Base-by-base conservation (phyloP, 768 basidiomycete genomes). In the Paxillus rubicundulus region DNA sequence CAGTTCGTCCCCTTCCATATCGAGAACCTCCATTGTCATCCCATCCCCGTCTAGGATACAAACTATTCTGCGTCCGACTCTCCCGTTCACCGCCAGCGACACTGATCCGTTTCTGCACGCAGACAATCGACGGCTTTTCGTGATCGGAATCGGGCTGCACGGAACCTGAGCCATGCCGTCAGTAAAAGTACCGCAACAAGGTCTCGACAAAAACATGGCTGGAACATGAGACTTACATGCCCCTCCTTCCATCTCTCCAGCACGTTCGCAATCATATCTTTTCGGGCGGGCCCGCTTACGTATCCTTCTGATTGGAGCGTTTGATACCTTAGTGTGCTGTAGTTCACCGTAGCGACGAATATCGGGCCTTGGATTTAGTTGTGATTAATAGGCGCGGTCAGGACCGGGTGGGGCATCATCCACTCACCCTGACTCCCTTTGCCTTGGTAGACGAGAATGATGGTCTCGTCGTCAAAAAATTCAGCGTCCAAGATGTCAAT, bases 381-480 rank as follows among this genome's bases (percentile, higher is more conserved):
- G 28, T 63, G 66, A 70, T 76, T 56, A 73, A 68, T 59, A 70
- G 44, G 48, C 24, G 13, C 55, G 45, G 17, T 18, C 42, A 13
- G 38, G 50, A 24, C 32, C 49, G 48, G 12, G 65, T 61, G 55
- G 62, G 61, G 62, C 53, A 21, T 54, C 51, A 38, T 30, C 42
- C 40, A 49, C 82, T 72, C 66, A 86, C 86, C 78, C 63, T 74
- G 64, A 50, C 64, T 67, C 53, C 69, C 71, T 51, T 72, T 72
- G 64, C 69, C 67, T 67, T 78, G 81, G 71, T 81, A 86, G 54
- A 88, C 77, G 56, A 89, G 73, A 58, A 89, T 76, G 54, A 89
- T 65, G 61, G 68, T 73, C 66, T 84, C 80, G 59, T 89, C 85
- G 73, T 92, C 89, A 68, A 92, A 89, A 71, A 91, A 91, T 50